A percentile compares a stretch with the other conserved stretches of the same genome.
These are phyloP conservation scores for Ascobolus immersus DNA, from an alignment of 495 filamentous ascomycete genomes.

Conservation along the genomic window DNA sequence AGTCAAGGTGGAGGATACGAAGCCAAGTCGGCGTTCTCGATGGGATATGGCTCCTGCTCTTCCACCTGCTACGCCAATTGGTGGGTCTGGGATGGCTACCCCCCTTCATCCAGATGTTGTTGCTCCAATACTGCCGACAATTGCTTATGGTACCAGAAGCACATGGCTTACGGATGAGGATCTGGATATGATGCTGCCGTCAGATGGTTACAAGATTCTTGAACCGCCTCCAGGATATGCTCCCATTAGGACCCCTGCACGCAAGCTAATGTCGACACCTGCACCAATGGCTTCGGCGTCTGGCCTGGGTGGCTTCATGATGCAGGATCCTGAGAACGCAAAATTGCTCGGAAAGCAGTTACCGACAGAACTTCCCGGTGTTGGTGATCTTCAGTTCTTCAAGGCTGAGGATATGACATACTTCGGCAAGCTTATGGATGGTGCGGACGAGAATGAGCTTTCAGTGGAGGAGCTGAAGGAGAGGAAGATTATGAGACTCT, in stretches of 20 bases:
- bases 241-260: constrained; percentile 49
- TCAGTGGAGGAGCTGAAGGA: constrained; percentile 91
- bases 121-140: constrained; percentile 30
- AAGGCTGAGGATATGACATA: constrained; percentile 98
- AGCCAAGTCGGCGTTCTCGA: constrained; percentile 50
- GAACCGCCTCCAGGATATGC: constrained; percentile 84
- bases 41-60: constrained; percentile 73
- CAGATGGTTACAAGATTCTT: constrained; percentile 78
- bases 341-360: constrained; percentile 65
- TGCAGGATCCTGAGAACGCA: constrained; percentile 76
- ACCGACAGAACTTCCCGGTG: constrained; percentile 88
- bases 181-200: constrained; percentile 71
- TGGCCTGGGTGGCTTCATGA: constrained; percentile 71
- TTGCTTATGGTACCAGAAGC: constrained; percentile 62
- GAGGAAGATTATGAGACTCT: constrained; percentile 88
- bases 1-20: constrained; percentile 20
- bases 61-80: constrained; percentile 56
- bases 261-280: constrained; percentile 56
- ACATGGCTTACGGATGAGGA: constrained; percentile 75
- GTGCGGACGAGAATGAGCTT: constrained; percentile 73
- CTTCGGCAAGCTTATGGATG: constrained; percentile 92
- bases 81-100: constrained; percentile 55
- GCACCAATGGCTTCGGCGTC: constrained; percentile 34
- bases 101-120: constrained; percentile 48
- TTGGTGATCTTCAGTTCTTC: constrained; percentile 95